phyloP scores from a whole-genome alignment of 163 green algal species.

The Coccomyxa subellipsoidea region DNA sequence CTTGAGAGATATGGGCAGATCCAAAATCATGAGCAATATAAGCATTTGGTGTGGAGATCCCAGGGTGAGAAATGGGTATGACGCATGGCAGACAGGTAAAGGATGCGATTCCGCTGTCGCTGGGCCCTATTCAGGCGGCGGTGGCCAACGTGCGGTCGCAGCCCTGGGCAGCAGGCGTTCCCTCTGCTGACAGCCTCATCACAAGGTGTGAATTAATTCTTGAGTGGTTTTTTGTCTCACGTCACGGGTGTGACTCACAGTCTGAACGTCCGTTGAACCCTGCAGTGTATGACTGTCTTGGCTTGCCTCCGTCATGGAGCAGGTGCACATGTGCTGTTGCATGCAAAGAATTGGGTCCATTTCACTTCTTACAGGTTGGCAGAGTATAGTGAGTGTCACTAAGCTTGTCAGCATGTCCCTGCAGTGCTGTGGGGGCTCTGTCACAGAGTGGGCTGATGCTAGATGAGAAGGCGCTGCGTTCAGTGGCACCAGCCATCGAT shows the following conservation, averaged over 20 bases:
- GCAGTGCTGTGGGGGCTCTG: background rate
- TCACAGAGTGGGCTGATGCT: background rate
- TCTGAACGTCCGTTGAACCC: too few species aligned
- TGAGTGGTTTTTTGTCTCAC: too few species aligned
- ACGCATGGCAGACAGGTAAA: constrained; percentile 50
- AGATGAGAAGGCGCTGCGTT: constrained; percentile 17
- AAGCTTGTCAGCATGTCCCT: background rate
- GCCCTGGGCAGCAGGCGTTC: background rate
- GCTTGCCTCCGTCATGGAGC: too few species aligned
- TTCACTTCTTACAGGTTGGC: background rate
- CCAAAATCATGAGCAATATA: background rate
- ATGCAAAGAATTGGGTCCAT: too few species aligned
- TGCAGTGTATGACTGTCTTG: too few species aligned
- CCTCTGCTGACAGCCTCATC: background rate
- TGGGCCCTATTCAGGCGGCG: constrained; percentile 47
- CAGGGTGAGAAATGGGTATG: too few species aligned
- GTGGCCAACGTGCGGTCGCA: constrained; percentile 14
- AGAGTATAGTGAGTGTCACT: background rate
- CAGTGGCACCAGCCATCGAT: constrained; percentile 40
- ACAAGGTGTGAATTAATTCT: background rate
- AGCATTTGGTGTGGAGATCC: background rate
- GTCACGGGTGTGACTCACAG: too few species aligned
- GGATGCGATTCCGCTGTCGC: constrained; percentile 65
- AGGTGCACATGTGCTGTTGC: background rate
- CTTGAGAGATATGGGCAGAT: too few species aligned